Evolutionary conservation across 805 yeast species (phyloP), one percentile per base, ranked within the genome.

Genomic region (Wickerhamomyces bovis): DNA sequence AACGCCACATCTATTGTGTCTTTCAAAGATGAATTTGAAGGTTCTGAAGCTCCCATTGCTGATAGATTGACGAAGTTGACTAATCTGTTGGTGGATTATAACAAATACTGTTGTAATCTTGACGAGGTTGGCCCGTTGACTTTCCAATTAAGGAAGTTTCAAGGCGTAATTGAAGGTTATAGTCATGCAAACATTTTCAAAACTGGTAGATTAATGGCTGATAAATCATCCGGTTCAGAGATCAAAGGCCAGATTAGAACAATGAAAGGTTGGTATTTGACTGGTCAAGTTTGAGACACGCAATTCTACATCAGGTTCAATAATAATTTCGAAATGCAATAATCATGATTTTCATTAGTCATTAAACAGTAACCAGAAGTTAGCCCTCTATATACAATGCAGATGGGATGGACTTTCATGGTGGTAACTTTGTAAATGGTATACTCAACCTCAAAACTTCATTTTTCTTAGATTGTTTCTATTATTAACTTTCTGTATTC

Each of bases 201-300:
- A 55, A 39, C 41, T 45, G 47, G 55, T 40, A 33, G 67, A 55
- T 26, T 56, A 40, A 44, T 44, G 60, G 43, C 54, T 30, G 54
- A 52, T 30, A 25, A 48, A 20, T 43, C 58, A 38, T 39, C 54
- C 2, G 48, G 52, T 10, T 50, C 52, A 7, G 60, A 57, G 10
- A 54, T 68, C 11, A 61, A 54, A 15, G 52, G 55, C 7, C 57
- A 59, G 1, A 60, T 69, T 11, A 61, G 75, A 38, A 62, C 63
- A n/a, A 63, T 69, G 25, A 70, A 70, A 53, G 75, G 75, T 18
- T 65, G 71, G 65, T 64, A 61, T 48, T 54, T 70, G 41, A 67
- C 65, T 46, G 73, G 75, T 16, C 65, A 59, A 47, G 59, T 63
- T 11, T 63, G 55, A 47, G n/a, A 9, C 13, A 36, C 39, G 39